Conservation (phyloP, 768 basidiomycete genomes). For the Rhodotorula taiwanensis region DNA sequence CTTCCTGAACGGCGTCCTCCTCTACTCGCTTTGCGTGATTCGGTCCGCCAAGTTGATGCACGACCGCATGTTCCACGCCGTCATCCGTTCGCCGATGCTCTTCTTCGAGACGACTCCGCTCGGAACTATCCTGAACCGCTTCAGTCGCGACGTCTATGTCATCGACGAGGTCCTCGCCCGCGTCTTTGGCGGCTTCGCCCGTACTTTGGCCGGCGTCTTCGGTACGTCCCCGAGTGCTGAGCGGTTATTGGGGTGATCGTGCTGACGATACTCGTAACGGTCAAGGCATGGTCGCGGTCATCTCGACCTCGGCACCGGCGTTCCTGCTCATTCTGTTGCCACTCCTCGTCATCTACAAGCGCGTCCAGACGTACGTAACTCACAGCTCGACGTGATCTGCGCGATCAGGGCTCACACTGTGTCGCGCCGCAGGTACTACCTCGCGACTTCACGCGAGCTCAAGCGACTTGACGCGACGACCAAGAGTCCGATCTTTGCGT, state of each 20-base stretch:
- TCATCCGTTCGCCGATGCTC: slow-evolving; percentile 60
- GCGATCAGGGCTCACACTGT: slow-evolving; percentile 42
- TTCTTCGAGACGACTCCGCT: slow-evolving; percentile 88
- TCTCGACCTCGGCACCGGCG: slow-evolving; percentile 44
- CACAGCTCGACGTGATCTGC: background rate
- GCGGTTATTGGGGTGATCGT: too few species aligned
- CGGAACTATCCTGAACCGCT: slow-evolving; percentile 80
- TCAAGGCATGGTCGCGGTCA: slow-evolving; percentile 39
- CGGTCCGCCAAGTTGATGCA: slow-evolving; percentile 37
- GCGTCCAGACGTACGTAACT: slow-evolving; percentile 16
- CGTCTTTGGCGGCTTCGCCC: slow-evolving; percentile 63
- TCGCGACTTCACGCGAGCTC: slow-evolving; percentile 75
- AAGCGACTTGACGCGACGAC: slow-evolving; percentile 84
- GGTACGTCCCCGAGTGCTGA: background rate
- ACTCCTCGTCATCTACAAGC: slow-evolving; percentile 59
- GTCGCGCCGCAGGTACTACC: slow-evolving; percentile 61
- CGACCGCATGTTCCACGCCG: slow-evolving; percentile 51
- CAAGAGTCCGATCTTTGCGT: slow-evolving; percentile 81
- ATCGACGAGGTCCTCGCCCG: slow-evolving; percentile 74
- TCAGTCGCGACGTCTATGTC: slow-evolving; percentile 65
- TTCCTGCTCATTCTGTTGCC: slow-evolving; percentile 78
- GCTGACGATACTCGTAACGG: too few species aligned
- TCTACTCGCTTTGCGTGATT: slow-evolving; percentile 40
- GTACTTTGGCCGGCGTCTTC: slow-evolving; percentile 48
- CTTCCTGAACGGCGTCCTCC: slow-evolving; percentile 39